Evolutionary conservation across 164 flowering plant species (phyloP).

Genomic region (Sedum album): DNA sequence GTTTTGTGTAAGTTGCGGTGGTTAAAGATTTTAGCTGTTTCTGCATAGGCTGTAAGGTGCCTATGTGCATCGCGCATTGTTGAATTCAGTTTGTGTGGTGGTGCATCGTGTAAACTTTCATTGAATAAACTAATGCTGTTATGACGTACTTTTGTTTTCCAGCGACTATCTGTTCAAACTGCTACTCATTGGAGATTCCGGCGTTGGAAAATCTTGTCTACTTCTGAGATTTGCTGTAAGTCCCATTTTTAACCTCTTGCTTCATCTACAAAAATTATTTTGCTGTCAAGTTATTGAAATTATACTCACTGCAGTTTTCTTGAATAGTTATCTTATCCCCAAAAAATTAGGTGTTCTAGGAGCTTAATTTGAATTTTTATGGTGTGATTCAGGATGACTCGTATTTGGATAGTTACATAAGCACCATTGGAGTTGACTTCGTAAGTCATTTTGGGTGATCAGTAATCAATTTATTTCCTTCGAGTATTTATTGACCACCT

Average conservation of each 20-base stretch:
- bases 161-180: constrained; percentile 6
- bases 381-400: constrained; percentile 4
- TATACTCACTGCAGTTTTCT: neutral
- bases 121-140: no score
- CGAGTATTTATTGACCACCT: neutral
- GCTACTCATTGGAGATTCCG: constrained; percentile 7
- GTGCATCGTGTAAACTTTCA: neutral
- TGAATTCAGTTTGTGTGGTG: neutral
- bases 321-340: neutral
- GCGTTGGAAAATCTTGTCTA: constrained; percentile 1
- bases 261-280: neutral
- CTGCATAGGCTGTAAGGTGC: neutral
- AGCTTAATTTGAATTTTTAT: neutral
- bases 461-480: neutral
- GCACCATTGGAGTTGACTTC: constrained; percentile 6
- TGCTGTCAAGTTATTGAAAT: neutral
- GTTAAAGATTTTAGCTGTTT: neutral
- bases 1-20: neutral
- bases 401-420: constrained; percentile 4
- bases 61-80: neutral
- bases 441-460: neutral
- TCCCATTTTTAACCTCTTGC: neutral
- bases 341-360: neutral
- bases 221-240: constrained; percentile 6
- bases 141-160: neutral